Evolutionary conservation across 164 flowering plant genomes (phyloP).

Genomic region (Vitis riparia): DNA sequence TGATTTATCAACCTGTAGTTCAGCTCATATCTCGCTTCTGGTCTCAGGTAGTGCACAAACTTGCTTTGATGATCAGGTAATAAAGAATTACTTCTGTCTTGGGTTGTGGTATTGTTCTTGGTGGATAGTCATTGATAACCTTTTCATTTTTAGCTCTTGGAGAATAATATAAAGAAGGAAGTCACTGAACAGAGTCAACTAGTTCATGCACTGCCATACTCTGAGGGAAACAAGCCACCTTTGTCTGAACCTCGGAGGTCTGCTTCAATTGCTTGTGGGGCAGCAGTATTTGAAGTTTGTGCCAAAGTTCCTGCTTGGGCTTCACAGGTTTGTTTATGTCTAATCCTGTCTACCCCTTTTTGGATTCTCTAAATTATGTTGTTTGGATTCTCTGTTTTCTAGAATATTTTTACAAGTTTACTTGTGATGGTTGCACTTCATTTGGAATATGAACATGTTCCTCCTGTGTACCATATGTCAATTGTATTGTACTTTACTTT

Average conservation of each 20-base stretch:
- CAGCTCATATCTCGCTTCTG: slow-evolving; percentile 59
- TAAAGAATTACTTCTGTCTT: too few relatives aligned
- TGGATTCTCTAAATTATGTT: neutral
- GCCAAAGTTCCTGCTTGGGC: slow-evolving; percentile 84
- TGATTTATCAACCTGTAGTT: slow-evolving; percentile 90
- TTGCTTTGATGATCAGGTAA: slow-evolving; percentile 83
- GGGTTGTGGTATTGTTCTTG: neutral
- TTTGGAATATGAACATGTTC: too few relatives aligned
- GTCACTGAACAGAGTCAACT: slow-evolving; percentile 59
- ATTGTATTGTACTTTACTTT: too few relatives aligned
- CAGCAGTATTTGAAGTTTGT: slow-evolving; percentile 69
- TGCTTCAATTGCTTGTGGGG: slow-evolving; percentile 76
- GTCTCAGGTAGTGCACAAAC: slow-evolving; percentile 73
- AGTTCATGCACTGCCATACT: slow-evolving; percentile 44
- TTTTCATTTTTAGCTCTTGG: slow-evolving; percentile 48
- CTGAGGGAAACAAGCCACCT: slow-evolving; percentile 42
- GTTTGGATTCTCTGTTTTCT: too few relatives aligned
- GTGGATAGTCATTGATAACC: neutral
- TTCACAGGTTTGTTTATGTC: slow-evolving; percentile 52
- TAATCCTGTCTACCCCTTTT: neutral
- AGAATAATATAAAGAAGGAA: slow-evolving; percentile 71
- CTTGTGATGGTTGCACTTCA: too few relatives aligned
- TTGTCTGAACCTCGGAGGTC: slow-evolving; percentile 64
- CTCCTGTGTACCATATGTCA: too few relatives aligned
- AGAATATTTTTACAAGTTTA: too few relatives aligned